Evolutionary conservation across 345 rosid species (phyloP).

Genomic region (Eucalyptus melliodora): DNA sequence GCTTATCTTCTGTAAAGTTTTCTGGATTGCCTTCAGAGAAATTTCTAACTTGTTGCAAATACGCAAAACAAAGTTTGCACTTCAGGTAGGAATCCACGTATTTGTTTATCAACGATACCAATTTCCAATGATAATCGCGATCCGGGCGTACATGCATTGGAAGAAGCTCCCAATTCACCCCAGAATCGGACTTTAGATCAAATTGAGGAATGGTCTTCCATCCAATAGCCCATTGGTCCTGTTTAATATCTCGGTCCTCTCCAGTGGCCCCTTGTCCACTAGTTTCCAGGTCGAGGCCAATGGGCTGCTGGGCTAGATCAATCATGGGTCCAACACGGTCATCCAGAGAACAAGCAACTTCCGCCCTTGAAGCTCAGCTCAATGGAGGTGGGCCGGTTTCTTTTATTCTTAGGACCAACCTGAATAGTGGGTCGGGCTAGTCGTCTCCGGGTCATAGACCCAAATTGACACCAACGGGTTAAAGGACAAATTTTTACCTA

Average conservation of each 20-base stretch:
- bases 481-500: neutral
- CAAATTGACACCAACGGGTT: neutral
- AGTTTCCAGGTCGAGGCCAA: neutral
- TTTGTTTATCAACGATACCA: neutral
- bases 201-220: neutral
- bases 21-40: fast-evolving
- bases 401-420: neutral
- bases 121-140: neutral
- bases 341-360: neutral
- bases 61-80: neutral
- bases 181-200: neutral
- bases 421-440: neutral
- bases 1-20: fast-evolving
- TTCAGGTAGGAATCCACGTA: neutral
- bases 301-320: neutral
- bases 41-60: neutral
- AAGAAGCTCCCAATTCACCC: neutral
- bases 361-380: neutral
- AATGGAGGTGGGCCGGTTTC: neutral
- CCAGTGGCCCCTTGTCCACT: neutral
- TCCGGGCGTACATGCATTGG: neutral
- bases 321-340: neutral
- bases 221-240: neutral
- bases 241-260: neutral
- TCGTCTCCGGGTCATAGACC: neutral